Evolutionary conservation across 2,329 filamentous ascomycete species (phyloP), one percentile per base, ranked within the genome.

Genomic region (Ophiostoma montium): DNA sequence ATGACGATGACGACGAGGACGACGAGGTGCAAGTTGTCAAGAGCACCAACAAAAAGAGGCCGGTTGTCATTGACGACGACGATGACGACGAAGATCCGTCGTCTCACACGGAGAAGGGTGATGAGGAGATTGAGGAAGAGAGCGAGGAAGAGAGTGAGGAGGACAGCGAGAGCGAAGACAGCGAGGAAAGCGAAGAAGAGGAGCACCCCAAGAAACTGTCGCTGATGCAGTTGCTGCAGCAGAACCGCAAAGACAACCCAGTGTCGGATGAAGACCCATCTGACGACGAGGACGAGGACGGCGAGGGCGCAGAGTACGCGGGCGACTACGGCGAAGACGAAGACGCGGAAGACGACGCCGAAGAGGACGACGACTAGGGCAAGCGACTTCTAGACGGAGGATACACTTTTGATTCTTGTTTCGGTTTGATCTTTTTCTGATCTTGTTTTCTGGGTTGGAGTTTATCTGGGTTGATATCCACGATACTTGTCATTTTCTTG

Each of bases 181-280:
- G 27, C 21, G 41, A 38, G 9, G 23, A 19, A 18, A n/a, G 30
- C n/a, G 18, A 11, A 8, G 16, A 48, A 35, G 23, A 47, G 13
- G 19, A 43, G 23, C 27, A 44, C n/a, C 27, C 42, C 13, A 42
- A 42, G 39, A 42, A 42, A n/a, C 23, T 55, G 12, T 52, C 48
- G n/a, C 44, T 53, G 18, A 47, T 46, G 10, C 45, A 55, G 31
- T 33, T 35, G 11, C 46, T 54, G 48, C 46, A 39, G 30, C 30
- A 44, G 15, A 30, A 31, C 18, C 48, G 50, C 23, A 5, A 23
- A 8, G 13, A 48, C 12, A 52, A 52, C 5, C 49, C 47, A 2
- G 23, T 49, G 3, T 27, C 47, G 19, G 38, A 32, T n/a, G 48
- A 47, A 3, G 39, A 47, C 2, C 32, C 46, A 6, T 32, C 35